phyloP scores from a whole-genome alignment of 1,284 basidiomycete genomes.

The Cutaneotrichosporon curvatum region DNA sequence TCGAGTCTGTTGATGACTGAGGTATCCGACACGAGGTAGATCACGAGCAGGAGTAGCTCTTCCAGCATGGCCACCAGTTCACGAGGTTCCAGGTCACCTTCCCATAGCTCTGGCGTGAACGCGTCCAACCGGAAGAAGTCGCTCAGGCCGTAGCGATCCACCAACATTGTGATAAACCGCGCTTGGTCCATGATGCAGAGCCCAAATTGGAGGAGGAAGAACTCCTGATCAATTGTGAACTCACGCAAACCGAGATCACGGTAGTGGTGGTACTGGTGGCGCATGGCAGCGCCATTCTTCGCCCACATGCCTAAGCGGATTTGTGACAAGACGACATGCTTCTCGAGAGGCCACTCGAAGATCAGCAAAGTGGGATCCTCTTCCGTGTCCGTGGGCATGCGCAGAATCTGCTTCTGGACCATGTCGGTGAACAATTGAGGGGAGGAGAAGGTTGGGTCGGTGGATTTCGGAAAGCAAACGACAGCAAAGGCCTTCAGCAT shows the following conservation, averaged over 20 bases:
- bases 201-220: slow-evolving; percentile 82
- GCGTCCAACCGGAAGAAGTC: slow-evolving; percentile 64
- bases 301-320: slow-evolving; percentile 95
- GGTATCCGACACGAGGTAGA: slow-evolving; percentile 78
- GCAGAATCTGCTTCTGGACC: slow-evolving; percentile 10
- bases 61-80: slow-evolving; percentile 75
- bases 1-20: slow-evolving; percentile 66
- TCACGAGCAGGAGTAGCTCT: slow-evolving; percentile 81
- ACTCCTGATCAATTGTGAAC: slow-evolving; percentile 92
- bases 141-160: slow-evolving; percentile 80
- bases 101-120: slow-evolving; percentile 25
- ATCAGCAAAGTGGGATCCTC: slow-evolving; percentile 49
- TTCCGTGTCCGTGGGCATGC: neutral
- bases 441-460: neutral
- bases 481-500: slow-evolving; percentile 56
- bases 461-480: slow-evolving; percentile 69
- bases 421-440: neutral
- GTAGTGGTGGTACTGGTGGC: slow-evolving; percentile 93
- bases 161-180: slow-evolving; percentile 71
- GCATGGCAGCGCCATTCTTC: slow-evolving; percentile 90
- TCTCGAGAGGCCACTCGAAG: slow-evolving; percentile 78
- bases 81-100: slow-evolving; percentile 27
- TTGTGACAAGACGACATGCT: slow-evolving; percentile 64
- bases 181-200: slow-evolving; percentile 74
- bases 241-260: slow-evolving; percentile 93